Conservation (phyloP, 805 yeast genomes). For the Kazachstania viticola region DNA sequence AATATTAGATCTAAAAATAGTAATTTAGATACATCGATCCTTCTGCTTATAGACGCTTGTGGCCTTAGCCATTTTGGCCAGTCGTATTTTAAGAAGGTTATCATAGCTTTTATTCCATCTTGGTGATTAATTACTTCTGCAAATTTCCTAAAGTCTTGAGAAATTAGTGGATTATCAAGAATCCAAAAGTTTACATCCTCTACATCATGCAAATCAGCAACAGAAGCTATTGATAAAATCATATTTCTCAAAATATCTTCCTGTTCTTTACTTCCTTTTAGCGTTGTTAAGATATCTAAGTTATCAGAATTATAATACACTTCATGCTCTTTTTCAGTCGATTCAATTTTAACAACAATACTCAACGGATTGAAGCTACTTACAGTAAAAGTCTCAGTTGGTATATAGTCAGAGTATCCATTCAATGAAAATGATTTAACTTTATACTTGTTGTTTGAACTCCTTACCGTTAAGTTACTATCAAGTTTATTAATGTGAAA, state of each 20-base stretch:
- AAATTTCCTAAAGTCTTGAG: conserved; percentile 36
- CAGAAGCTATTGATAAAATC: conserved; percentile 6
- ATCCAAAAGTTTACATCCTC: conserved; percentile 66
- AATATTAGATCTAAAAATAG: conserved; percentile 78
- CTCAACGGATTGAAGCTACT: conserved; percentile 10
- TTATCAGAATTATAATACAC: background rate
- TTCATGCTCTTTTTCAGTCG: background rate
- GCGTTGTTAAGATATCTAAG: conserved; percentile 15
- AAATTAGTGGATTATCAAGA: conserved; percentile 52
- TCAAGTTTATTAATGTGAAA: conserved; percentile 23
- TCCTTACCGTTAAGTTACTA: conserved; percentile 7
- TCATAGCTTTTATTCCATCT: conserved; percentile 2
- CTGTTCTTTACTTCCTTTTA: conserved; percentile 7
- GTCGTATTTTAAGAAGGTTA: conserved; percentile 65
- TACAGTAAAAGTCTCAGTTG: conserved; percentile 8
- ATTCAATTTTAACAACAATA: conserved; percentile 12
- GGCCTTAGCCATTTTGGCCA: conserved; percentile 89
- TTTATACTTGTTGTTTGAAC: conserved; percentile 13
- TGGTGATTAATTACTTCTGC: conserved; percentile 31
- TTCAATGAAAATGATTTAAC: conserved; percentile 15
- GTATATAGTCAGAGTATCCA: conserved; percentile 17
- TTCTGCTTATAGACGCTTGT: conserved; percentile 68
- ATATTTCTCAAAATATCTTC: conserved; percentile 10
- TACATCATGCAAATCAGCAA: background rate
- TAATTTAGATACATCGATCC: conserved; percentile 82